Base-by-base conservation (phyloP, 441 rosid species). In the Adansonia madagascariensis region DNA sequence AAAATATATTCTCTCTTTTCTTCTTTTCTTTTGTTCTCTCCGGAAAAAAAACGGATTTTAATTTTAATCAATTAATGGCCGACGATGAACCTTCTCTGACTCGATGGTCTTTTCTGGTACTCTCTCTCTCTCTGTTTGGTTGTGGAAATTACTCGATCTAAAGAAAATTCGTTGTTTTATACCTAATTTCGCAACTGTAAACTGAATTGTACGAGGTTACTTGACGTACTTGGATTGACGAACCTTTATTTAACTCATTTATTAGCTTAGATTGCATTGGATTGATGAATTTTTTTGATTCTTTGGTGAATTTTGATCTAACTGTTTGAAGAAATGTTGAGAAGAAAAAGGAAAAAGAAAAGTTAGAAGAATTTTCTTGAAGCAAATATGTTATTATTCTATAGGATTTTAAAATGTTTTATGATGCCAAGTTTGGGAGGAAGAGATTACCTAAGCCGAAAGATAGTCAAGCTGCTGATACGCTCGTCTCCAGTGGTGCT, bases 341-440 rank as follows among this genome's bases (percentile, higher is more conserved):
- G 3, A 10, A 50, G 6, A 17, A 49, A 49, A 70, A 14, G 12
- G 2, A 10, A 3, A 24, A 22, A 22, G 0, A 6, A 47, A 1
- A 49, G 60, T 9, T 55, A 2, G 63, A 67, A 74, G 80, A 70
- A 43, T 83, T 50, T 84, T 74, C 80, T 68, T 82, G 77, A 73
- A 86, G 87, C 47, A 77, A 86, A 83, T 57, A 85, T 81, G 83
- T 80, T 80, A 52, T 31, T 80, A 83, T 82, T 77, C 78, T 84
- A 83, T 89, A 87, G 87, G 96, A 95, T 78, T 92, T 93, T 87
- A 89, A 91, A 87, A 73, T 87, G 56, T 83, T 85, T 88, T 95
- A 89, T 84, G 92, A 91, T 85, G 89, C 84, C 81, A 92, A 93
- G 98, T 93, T 95, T 88, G 95, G 97, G 90, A 95, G 94, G 83